These are phyloP conservation scores for Globomyces pollinis-pini DNA, from an alignment of 192 early-diverging fungal species.

Conservation along the genomic window DNA sequence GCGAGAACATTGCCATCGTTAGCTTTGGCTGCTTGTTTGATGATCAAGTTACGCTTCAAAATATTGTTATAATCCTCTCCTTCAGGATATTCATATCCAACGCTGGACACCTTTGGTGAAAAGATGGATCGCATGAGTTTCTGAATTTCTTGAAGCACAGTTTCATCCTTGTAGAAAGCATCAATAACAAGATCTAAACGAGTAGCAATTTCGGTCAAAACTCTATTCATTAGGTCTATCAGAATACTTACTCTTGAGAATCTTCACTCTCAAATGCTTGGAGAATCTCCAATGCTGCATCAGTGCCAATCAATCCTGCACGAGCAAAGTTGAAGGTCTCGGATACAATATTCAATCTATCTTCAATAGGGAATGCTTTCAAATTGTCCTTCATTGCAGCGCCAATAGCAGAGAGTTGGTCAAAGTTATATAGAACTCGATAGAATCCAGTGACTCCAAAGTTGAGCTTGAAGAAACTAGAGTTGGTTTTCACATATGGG, in stretches of 20 bases:
- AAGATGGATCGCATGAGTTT: slow-evolving; percentile 68
- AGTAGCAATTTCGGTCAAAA: slow-evolving; percentile 58
- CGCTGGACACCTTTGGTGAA: slow-evolving; percentile 55
- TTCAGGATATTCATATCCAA: slow-evolving; percentile 73
- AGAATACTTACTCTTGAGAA: no score
- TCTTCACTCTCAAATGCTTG: slow-evolving; percentile 63
- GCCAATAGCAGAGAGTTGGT: slow-evolving; percentile 6
- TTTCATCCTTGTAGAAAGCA: slow-evolving; percentile 61
- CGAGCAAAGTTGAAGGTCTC: slow-evolving; percentile 73
- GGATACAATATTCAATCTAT: slow-evolving; percentile 76
- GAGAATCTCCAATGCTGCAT: slow-evolving; percentile 66
- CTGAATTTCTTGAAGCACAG: slow-evolving; percentile 54
- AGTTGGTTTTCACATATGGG: slow-evolving; percentile 10
- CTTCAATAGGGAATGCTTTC: slow-evolving; percentile 25
- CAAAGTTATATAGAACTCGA: slow-evolving; percentile 56
- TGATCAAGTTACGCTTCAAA: slow-evolving; percentile 67
- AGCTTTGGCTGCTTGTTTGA: slow-evolving; percentile 55
- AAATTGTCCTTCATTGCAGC: neutral
- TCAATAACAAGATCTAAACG: slow-evolving; percentile 34
- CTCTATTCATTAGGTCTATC: no score
- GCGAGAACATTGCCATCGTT: neutral
- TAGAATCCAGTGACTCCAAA: slow-evolving; percentile 62
- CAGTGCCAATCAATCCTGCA: slow-evolving; percentile 73
- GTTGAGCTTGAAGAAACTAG: slow-evolving; percentile 44
- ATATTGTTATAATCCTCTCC: slow-evolving; percentile 69